Percentiles rank a stretch among this genome's conserved stretches.
Evolutionary conservation across 257 asterid genomes (phyloP).

Genomic region (Cinchona pubescens): DNA sequence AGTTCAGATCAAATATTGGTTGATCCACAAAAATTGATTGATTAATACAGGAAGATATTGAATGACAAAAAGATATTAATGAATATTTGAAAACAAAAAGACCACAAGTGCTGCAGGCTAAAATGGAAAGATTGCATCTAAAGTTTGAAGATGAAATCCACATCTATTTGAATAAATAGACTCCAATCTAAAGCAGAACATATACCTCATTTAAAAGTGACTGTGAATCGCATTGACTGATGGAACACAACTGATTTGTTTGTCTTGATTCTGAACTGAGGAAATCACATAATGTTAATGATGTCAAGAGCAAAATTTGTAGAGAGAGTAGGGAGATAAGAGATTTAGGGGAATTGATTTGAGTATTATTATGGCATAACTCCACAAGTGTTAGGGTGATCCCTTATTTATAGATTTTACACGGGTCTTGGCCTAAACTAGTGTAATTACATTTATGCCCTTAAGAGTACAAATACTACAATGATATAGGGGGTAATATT

Average conservation of each 20-base stretch:
- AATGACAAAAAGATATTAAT: background rate
- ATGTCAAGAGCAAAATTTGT: no score
- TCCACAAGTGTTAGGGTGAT: no score
- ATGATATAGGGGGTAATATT: no score
- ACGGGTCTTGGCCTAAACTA: no score
- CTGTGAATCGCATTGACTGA: conserved; percentile 86
- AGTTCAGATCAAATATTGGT: background rate
- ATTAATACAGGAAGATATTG: background rate
- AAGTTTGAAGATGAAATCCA: background rate
- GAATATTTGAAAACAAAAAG: background rate
- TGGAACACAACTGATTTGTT: conserved; percentile 91
- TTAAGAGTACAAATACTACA: no score
- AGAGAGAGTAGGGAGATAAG: no score
- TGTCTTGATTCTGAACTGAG: conserved; percentile 86
- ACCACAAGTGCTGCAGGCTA: background rate
- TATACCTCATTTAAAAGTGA: conserved; percentile 93
- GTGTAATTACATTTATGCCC: no score
- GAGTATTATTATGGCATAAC: no score
- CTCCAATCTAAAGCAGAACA: conserved; percentile 5
- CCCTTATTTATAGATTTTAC: no score
- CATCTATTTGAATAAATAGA: background rate
- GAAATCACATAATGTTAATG: conserved; percentile 29
- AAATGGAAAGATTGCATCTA: background rate
- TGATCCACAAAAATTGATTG: background rate
- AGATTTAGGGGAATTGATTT: no score